Evolutionary conservation across 2,329 filamentous ascomycete genomes (phyloP).

Genomic region (Apiospora hydei): DNA sequence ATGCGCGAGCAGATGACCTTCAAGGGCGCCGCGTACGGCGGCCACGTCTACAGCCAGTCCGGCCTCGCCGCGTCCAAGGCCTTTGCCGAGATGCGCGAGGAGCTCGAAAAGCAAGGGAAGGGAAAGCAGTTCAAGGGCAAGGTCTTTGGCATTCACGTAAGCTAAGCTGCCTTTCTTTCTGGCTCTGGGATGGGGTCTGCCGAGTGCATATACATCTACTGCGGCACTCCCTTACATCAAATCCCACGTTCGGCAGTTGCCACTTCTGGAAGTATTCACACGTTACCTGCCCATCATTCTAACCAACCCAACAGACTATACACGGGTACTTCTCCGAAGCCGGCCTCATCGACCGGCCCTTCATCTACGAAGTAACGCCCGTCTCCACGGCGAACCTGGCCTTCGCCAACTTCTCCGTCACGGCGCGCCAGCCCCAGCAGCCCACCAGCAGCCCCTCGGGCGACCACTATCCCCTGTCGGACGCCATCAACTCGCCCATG

Average conservation of each 20-base stretch:
- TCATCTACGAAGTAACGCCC: conserved; percentile 57
- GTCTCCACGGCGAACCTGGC: conserved; percentile 52
- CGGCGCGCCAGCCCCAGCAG: conserved; percentile 53
- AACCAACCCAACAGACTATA: conserved; percentile 51
- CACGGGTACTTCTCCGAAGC: conserved; percentile 62
- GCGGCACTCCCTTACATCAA: neutral
- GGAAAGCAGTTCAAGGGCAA: conserved; percentile 28
- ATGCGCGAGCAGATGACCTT: conserved; percentile 26
- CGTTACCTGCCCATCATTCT: conserved; percentile 24
- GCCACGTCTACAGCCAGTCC: conserved; percentile 53
- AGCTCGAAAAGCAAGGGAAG: conserved; percentile 26
- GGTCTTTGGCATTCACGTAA: conserved; percentile 49
- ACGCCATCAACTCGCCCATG: conserved; percentile 46
- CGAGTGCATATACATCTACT: neutral
- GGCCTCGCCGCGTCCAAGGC: conserved; percentile 47
- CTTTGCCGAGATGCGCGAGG: conserved; percentile 40
- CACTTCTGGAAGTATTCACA: conserved; percentile 22
- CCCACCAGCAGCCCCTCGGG: conserved; percentile 44
- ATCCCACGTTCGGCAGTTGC: neutral
- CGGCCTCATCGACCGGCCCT: conserved; percentile 57
- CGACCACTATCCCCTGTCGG: conserved; percentile 49
- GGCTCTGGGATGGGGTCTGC: neutral
- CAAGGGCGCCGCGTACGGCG: conserved; percentile 47
- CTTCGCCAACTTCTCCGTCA: conserved; percentile 59
- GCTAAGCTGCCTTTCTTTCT: conserved; percentile 30